Conservation (phyloP, 169 alveolate genomes). For the Cryptosporidium sp. region DNA sequence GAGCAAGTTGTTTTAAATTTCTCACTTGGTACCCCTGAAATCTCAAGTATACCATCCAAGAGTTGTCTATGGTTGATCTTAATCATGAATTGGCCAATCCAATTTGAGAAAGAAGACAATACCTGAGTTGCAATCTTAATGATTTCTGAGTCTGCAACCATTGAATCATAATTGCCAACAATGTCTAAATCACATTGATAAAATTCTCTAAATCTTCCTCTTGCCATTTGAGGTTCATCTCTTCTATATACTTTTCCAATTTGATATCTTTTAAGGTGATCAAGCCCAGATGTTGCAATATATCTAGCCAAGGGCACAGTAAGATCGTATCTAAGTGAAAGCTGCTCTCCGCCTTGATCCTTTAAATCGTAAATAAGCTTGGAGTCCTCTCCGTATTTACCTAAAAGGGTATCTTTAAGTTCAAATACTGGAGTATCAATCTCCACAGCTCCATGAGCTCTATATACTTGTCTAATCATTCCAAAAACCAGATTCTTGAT, state of each 20-base stretch:
- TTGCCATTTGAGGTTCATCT: slow-evolving; percentile 95
- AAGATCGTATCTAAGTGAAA: slow-evolving; percentile 95
- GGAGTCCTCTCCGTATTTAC: slow-evolving; percentile 97
- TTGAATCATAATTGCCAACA: slow-evolving; percentile 90
- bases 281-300: slow-evolving; percentile 89
- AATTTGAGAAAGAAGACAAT: slow-evolving; percentile 81
- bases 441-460: slow-evolving; percentile 95
- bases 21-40: slow-evolving; percentile 89
- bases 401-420: slow-evolving; percentile 93
- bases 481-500: slow-evolving; percentile 89
- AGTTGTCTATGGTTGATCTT: slow-evolving; percentile 92
- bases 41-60: slow-evolving; percentile 90
- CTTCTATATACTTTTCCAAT: slow-evolving; percentile 97
- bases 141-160: slow-evolving; percentile 96
- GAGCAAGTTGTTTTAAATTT: slow-evolving; percentile 92
- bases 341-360: slow-evolving; percentile 97
- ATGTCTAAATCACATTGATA: slow-evolving; percentile 97
- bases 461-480: slow-evolving; percentile 87
- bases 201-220: slow-evolving; percentile 97
- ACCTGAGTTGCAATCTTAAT: slow-evolving; percentile 90
- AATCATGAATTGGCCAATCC: slow-evolving; percentile 88
- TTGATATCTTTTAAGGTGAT: slow-evolving; percentile 93
- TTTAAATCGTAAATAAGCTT: slow-evolving; percentile 95
- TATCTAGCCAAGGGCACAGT: slow-evolving; percentile 98
- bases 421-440: slow-evolving; percentile 98